phyloP scores from a whole-genome alignment of 192 early-diverging fungal genomes.

The Kappamyces sp. region DNA sequence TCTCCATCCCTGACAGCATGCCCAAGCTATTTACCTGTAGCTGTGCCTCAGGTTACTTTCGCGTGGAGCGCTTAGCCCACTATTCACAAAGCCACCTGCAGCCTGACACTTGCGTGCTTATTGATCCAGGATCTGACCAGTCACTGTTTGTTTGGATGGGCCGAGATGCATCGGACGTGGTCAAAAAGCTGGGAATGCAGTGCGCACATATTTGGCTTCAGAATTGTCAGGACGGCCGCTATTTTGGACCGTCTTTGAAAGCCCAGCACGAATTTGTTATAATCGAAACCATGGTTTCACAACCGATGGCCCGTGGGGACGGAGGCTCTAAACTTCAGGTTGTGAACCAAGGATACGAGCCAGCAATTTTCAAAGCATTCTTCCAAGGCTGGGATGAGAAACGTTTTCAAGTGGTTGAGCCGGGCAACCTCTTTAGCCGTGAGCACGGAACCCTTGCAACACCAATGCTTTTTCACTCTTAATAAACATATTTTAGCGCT shows the following conservation, averaged over 20 bases:
- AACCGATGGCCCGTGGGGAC: not conserved
- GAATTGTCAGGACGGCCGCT: constrained; percentile 35
- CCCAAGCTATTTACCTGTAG: constrained; percentile 42
- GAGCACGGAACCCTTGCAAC: not conserved
- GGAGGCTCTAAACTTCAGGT: constrained; percentile 23
- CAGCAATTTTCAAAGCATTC: constrained; percentile 25
- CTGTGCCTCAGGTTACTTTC: constrained; percentile 39
- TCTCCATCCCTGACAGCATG: not conserved
- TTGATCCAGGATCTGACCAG: constrained; percentile 41
- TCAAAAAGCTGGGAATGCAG: constrained; percentile 40
- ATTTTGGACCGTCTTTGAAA: not conserved
- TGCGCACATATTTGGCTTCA: constrained; percentile 50
- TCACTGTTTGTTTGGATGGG: constrained; percentile 47
- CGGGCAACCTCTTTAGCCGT: constrained; percentile 1
- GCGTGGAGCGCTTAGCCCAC: constrained; percentile 32
- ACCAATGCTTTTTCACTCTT: not conserved
- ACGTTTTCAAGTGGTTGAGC: not conserved
- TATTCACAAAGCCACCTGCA: constrained; percentile 23
- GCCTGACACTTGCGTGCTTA: constrained; percentile 35
- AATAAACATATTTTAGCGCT: not conserved
- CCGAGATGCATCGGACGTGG: constrained; percentile 38
- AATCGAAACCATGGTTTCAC: not conserved
- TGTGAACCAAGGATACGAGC: constrained; percentile 30
- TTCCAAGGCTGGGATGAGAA: constrained; percentile 36
- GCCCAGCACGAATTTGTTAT: not conserved